Conservation (phyloP, 2,329 filamentous ascomycete species). For the Colletotrichum somersetense region DNA sequence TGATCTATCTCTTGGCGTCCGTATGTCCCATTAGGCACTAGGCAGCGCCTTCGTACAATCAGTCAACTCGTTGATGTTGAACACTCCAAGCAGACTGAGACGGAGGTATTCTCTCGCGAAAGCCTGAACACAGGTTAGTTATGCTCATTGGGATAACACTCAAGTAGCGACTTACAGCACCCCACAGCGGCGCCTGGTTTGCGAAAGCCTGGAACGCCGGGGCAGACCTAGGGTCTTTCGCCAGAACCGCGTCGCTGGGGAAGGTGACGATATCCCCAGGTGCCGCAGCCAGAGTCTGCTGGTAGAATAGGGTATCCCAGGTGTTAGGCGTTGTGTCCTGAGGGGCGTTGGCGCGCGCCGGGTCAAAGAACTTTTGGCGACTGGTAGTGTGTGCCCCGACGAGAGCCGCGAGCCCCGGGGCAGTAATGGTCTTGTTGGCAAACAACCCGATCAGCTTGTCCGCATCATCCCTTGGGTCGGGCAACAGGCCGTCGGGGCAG, state of each 20-base stretch:
- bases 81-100: conserved; percentile 66
- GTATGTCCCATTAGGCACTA: no score
- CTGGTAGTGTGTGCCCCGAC: conserved; percentile 67
- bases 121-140: conserved; percentile 50
- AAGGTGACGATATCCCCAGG: conserved; percentile 55
- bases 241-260: conserved; percentile 55
- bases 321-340: conserved; percentile 65
- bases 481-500: conserved; percentile 58
- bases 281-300: conserved; percentile 51
- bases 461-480: conserved; percentile 56
- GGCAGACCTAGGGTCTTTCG: conserved; percentile 52
- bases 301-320: conserved; percentile 66
- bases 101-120: conserved; percentile 67
- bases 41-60: conserved; percentile 68
- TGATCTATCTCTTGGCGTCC: no score
- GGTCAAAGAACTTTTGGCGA: conserved; percentile 60
- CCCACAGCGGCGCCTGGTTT: conserved; percentile 54
- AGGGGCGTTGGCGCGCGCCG: conserved; percentile 55
- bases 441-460: conserved; percentile 63
- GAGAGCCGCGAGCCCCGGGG: conserved; percentile 64
- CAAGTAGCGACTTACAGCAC: conserved; percentile 50
- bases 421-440: conserved; percentile 64
- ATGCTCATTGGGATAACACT: fast-evolving
- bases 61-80: conserved; percentile 67
- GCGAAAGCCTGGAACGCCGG: conserved; percentile 56